A percentile compares a stretch with the other conserved stretches of the same genome.
phyloP scores from a whole-genome alignment of 345 rosid species.

The Lenwebbia sp. region DNA sequence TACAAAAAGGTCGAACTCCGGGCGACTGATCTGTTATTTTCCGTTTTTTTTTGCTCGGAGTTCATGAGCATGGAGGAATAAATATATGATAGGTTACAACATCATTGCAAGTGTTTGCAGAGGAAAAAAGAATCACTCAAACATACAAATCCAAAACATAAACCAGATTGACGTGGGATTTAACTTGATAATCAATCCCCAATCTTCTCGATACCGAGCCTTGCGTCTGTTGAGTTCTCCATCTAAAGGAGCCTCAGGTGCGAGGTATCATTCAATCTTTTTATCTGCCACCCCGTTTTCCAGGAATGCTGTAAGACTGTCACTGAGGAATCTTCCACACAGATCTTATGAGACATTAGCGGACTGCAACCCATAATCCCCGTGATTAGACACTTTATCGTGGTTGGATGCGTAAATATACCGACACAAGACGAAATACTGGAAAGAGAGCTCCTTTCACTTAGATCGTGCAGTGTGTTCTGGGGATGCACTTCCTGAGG shows the following conservation, averaged over 20 bases:
- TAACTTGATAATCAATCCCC: slow-evolving; percentile 1
- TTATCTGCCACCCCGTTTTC: slow-evolving; percentile 90
- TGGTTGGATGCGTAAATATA: slow-evolving; percentile 70
- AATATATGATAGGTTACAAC: slow-evolving; percentile 21
- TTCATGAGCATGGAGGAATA: slow-evolving; percentile 1
- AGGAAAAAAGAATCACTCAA: neutral
- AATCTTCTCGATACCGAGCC: neutral
- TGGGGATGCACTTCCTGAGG: slow-evolving; percentile 41
- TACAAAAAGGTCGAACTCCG: slow-evolving; percentile 14
- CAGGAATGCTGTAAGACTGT: slow-evolving; percentile 75
- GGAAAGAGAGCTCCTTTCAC: slow-evolving; percentile 39
- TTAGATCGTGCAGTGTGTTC: slow-evolving; percentile 28
- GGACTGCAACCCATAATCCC: slow-evolving; percentile 87
- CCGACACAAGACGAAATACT: slow-evolving; percentile 38
- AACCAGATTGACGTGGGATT: neutral
- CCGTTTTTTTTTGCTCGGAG: neutral
- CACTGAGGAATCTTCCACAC: slow-evolving; percentile 87
- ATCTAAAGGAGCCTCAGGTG: slow-evolving; percentile 79
- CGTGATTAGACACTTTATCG: slow-evolving; percentile 75
- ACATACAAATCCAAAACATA: slow-evolving; percentile 3
- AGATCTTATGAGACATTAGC: slow-evolving; percentile 53
- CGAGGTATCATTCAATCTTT: slow-evolving; percentile 74
- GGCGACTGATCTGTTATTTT: slow-evolving; percentile 6
- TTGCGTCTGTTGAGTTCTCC: neutral
- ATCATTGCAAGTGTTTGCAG: neutral